These are phyloP conservation scores for Venturia effusa DNA, from an alignment of 2,329 filamentous ascomycete species.

Conservation along the genomic window DNA sequence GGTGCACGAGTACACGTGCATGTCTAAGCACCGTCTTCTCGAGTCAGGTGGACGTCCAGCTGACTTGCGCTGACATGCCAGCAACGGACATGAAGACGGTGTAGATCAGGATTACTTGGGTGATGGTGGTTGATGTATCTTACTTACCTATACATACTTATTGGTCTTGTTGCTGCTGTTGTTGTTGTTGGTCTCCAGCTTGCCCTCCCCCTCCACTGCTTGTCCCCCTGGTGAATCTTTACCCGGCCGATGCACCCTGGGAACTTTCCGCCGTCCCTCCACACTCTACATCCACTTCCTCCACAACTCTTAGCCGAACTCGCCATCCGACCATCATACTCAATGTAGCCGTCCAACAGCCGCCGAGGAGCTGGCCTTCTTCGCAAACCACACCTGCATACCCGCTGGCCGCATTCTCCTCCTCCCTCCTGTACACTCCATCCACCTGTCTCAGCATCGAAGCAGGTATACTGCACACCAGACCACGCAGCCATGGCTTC, in stretches of 20 bases:
- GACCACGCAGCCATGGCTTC: constrained; percentile 24
- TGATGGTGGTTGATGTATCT: no score
- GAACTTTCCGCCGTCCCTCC: background rate
- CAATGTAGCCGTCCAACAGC: background rate
- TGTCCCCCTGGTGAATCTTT: background rate
- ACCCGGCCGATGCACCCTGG: background rate
- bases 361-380: background rate
- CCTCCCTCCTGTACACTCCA: background rate
- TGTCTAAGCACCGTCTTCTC: no score
- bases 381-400: background rate
- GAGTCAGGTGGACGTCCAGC: no score
- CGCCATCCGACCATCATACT: background rate
- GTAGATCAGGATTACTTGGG: no score
- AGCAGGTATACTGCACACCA: background rate
- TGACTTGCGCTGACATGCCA: no score
- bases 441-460: background rate
- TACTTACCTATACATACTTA: no score
- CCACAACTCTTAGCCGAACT: background rate
- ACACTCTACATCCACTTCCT: background rate
- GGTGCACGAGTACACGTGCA: no score
- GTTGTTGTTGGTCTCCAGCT: no score
- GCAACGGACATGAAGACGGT: no score
- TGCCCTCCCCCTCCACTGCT: no score
- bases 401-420: background rate
- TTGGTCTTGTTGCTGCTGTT: no score